Evolutionary conservation across 2,329 filamentous ascomycete species (phyloP).

Genomic region (Berkeleyomyces rouxiae): DNA sequence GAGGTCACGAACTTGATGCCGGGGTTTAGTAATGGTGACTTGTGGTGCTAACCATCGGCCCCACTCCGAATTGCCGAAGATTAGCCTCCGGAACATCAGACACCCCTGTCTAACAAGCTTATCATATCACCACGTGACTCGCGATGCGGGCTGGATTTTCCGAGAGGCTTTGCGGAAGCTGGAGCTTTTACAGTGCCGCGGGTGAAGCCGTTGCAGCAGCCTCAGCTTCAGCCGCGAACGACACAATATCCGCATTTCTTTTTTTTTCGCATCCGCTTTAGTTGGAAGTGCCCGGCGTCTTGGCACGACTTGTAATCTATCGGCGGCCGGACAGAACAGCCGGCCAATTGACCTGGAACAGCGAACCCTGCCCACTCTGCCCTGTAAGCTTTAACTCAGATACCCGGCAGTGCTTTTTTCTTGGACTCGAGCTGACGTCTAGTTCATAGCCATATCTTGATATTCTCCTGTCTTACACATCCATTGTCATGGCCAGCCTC

Average conservation of each 20-base stretch:
- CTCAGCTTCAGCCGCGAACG: background rate
- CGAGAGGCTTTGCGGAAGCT: background rate
- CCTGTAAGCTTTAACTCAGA: too few species aligned
- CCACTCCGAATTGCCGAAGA: background rate
- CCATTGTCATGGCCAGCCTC: constrained; percentile 1
- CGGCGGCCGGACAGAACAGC: background rate
- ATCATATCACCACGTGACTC: constrained; percentile 4
- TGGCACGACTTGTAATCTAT: background rate
- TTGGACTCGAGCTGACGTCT: background rate
- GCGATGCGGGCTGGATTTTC: background rate
- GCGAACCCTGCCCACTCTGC: background rate
- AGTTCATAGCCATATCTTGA: background rate
- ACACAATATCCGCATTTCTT: background rate
- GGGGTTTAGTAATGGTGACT: too few species aligned
- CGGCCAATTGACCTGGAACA: background rate
- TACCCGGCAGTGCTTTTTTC: too few species aligned
- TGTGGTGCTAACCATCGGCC: background rate
- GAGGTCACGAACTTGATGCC: too few species aligned
- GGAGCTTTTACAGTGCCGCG: background rate
- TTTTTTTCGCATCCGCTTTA: background rate
- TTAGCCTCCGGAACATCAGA: background rate
- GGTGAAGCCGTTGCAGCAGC: background rate
- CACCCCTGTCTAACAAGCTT: constrained; percentile 11
- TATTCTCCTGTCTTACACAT: background rate
- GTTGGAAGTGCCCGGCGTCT: background rate